Percentiles rank a stretch among this genome's conserved stretches.
These are phyloP conservation scores for Rhododendron ovatum DNA, from an alignment of 148 eudicot species.

Conservation along the genomic window DNA sequence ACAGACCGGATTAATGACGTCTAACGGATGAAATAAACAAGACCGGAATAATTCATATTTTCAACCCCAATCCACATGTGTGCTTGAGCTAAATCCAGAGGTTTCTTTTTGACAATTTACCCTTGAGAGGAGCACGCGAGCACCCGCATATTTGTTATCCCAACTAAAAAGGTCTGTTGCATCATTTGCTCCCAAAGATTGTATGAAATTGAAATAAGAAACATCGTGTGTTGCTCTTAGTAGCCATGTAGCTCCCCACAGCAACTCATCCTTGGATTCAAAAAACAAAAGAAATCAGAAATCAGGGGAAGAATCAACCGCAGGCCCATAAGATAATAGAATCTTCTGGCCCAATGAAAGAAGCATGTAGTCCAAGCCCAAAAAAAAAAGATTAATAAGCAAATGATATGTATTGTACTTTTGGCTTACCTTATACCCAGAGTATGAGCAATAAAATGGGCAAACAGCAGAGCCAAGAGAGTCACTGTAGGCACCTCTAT, in stretches of 20 bases:
- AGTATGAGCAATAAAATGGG: constrained; percentile 92
- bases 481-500: constrained; percentile 81
- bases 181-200: constrained; percentile 68
- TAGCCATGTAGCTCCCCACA: constrained; percentile 99
- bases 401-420: not conserved
- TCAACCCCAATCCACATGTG: no score
- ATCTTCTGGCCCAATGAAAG: no score
- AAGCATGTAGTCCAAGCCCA: no score
- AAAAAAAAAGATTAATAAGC: no score
- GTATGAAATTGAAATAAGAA: constrained; percentile 48
- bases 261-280: constrained; percentile 56
- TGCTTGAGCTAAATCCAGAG: not conserved
- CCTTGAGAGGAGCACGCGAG: constrained; percentile 81
- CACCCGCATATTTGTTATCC: constrained; percentile 95
- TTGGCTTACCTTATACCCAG: constrained; percentile 67
- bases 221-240: constrained; percentile 58
- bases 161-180: constrained; percentile 77
- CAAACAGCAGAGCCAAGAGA: constrained; percentile 71
- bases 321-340: no score
- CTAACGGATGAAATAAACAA: not conserved
- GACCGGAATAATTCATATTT: not conserved
- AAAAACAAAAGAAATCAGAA: not conserved
- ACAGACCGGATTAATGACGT: not conserved
- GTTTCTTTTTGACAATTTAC: constrained; percentile 20
- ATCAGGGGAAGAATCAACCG: not conserved